Conservation (phyloP, 2,329 filamentous ascomycete genomes). For the Botrytis fabae region DNA sequence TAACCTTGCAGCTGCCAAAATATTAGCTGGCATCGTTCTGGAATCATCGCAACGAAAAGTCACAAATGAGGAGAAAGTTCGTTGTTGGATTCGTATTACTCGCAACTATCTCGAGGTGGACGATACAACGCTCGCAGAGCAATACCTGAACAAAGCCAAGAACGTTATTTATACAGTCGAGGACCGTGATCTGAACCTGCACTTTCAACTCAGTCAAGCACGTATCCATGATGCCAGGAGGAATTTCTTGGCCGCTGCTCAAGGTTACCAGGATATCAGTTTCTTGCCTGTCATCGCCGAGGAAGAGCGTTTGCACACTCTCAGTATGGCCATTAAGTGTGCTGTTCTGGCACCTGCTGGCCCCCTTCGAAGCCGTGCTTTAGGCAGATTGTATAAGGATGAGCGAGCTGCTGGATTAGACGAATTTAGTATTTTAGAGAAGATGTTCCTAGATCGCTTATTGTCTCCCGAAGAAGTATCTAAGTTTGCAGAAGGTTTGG, state of each 20-base stretch:
- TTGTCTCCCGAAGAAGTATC: slow-evolving; percentile 79
- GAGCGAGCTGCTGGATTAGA: slow-evolving; percentile 74
- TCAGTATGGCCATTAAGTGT: slow-evolving; percentile 86
- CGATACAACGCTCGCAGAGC: slow-evolving; percentile 81
- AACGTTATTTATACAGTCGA: slow-evolving; percentile 80
- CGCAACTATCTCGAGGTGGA: slow-evolving; percentile 93
- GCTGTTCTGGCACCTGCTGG: slow-evolving; percentile 91
- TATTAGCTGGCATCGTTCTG: slow-evolving; percentile 75
- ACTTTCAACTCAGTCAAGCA: slow-evolving; percentile 89
- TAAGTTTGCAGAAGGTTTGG: slow-evolving; percentile 77
- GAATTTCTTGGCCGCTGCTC: slow-evolving; percentile 82
- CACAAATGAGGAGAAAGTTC: slow-evolving; percentile 76
- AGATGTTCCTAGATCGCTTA: slow-evolving; percentile 92
- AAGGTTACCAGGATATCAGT: slow-evolving; percentile 86
- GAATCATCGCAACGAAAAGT: slow-evolving; percentile 86
- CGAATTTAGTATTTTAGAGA: slow-evolving; percentile 88
- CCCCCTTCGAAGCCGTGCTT: slow-evolving; percentile 74
- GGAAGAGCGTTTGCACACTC: slow-evolving; percentile 79
- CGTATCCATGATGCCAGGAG: slow-evolving; percentile 90
- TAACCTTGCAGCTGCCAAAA: slow-evolving; percentile 73
- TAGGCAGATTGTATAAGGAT: slow-evolving; percentile 90
- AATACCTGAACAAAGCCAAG: slow-evolving; percentile 92
- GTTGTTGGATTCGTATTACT: slow-evolving; percentile 90
- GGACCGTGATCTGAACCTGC: slow-evolving; percentile 72
- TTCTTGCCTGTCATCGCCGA: slow-evolving; percentile 78